These are phyloP conservation scores for Lasiodiplodia sp. DNA, from an alignment of 2,329 filamentous ascomycete genomes.

Conservation along the genomic window DNA sequence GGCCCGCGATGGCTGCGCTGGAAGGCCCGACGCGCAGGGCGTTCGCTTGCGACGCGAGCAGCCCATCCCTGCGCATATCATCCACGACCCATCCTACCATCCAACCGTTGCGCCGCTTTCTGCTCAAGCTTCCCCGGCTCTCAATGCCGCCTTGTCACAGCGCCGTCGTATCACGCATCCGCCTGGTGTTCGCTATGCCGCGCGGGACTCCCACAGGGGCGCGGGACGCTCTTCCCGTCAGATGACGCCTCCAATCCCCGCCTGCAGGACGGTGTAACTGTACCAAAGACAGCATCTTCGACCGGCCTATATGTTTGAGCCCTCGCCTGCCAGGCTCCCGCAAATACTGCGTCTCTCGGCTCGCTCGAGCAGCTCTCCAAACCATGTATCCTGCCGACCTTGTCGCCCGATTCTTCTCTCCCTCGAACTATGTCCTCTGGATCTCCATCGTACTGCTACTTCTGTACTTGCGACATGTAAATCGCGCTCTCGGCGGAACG, in stretches of 20 bases:
- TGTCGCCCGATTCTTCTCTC: not conserved
- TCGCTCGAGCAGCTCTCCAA: not conserved
- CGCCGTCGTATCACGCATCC: not conserved
- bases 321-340: not conserved
- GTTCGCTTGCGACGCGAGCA: conserved; percentile 18
- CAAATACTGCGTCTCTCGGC: not conserved
- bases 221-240: not conserved
- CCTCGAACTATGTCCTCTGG: not conserved
- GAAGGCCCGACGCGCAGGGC: not conserved
- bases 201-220: not conserved
- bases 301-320: not conserved
- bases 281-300: not conserved
- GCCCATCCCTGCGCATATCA: conserved; percentile 12
- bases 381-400: conserved; percentile 8
- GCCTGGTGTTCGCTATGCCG: not conserved
- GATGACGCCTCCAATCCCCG: conserved; percentile 6
- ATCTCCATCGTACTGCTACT: conserved; percentile 4
- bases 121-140: not conserved
- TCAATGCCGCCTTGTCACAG: not conserved
- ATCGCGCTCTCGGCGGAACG: conserved; percentile 29
- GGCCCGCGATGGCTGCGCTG: not conserved
- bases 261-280: not conserved
- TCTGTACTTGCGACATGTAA: conserved; percentile 32
- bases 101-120: not conserved
- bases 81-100: not conserved